Evolutionary conservation across 2,329 filamentous ascomycete genomes (phyloP).

Genomic region (Geosmithia morbida): DNA sequence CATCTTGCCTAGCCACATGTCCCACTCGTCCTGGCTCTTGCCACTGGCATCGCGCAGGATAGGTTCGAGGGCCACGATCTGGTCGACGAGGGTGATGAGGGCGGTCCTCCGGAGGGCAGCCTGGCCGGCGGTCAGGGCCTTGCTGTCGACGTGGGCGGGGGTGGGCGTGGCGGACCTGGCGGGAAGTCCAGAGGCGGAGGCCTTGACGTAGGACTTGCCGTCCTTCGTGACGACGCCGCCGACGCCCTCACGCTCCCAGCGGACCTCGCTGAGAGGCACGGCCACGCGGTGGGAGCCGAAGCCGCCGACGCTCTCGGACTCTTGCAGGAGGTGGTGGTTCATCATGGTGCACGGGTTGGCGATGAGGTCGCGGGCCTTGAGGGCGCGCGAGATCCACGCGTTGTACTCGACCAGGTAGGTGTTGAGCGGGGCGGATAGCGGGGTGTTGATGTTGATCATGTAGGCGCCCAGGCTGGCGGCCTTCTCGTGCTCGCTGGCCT

Average conservation of each 20-base stretch:
- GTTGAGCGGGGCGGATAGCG: conserved; percentile 69
- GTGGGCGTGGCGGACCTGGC: not conserved
- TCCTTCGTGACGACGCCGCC: conserved; percentile 47
- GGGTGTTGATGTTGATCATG: conserved; percentile 67
- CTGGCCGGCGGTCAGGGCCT: conserved; percentile 50
- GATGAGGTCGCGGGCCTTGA: conserved; percentile 56
- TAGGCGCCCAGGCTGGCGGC: conserved; percentile 66
- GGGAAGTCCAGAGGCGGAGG: conserved; percentile 10
- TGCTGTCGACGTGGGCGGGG: conserved; percentile 8
- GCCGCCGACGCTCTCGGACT: conserved; percentile 56
- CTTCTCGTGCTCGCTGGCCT: conserved; percentile 43
- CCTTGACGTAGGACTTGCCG: conserved; percentile 42
- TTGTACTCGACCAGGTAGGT: conserved; percentile 75
- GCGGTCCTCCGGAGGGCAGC: conserved; percentile 63
- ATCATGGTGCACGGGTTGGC: conserved; percentile 68
- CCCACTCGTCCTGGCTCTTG: conserved; percentile 77
- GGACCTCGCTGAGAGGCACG: conserved; percentile 72
- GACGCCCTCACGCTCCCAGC: conserved; percentile 72
- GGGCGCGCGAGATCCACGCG: conserved; percentile 60
- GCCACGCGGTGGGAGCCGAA: conserved; percentile 65
- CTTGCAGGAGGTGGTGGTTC: conserved; percentile 64
- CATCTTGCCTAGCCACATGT: conserved; percentile 69
- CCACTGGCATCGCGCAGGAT: conserved; percentile 61
- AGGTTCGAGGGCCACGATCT: conserved; percentile 69
- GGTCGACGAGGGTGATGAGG: conserved; percentile 61